Conservation (phyloP, 2,329 filamentous ascomycete species). For the Colletotrichum spaethianum region DNA sequence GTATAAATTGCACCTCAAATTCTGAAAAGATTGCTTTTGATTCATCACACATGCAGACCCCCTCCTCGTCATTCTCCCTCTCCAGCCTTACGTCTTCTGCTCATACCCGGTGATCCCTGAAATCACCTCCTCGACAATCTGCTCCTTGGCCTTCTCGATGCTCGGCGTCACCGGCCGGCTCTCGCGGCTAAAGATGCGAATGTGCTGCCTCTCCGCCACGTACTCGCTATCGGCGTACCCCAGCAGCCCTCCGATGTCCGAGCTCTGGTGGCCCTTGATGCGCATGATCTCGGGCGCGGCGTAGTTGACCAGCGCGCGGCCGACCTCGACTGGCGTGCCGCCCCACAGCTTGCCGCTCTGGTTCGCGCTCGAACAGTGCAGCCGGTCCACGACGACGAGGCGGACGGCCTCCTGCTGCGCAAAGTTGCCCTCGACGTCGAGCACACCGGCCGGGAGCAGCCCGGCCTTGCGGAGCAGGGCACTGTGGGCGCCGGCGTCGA, state of each 20-base stretch:
- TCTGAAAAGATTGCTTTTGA: background rate
- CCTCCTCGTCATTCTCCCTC: background rate
- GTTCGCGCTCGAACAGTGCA: constrained; percentile 51
- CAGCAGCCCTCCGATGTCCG: constrained; percentile 82
- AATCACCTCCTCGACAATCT: constrained; percentile 32
- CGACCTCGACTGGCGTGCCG: constrained; percentile 78
- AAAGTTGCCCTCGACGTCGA: constrained; percentile 91
- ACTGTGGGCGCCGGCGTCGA: constrained; percentile 88
- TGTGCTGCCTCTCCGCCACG: constrained; percentile 88
- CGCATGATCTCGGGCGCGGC: constrained; percentile 85
- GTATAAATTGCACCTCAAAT: constrained; percentile 17
- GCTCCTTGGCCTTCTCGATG: constrained; percentile 44
- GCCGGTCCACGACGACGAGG: constrained; percentile 82
- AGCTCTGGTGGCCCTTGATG: constrained; percentile 88
- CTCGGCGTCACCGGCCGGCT: constrained; percentile 68
- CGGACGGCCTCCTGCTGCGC: constrained; percentile 93
- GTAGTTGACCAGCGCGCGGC: constrained; percentile 93
- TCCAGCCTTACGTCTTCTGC: constrained; percentile 25
- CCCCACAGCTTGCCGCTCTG: constrained; percentile 63
- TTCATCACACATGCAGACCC: constrained; percentile 5
- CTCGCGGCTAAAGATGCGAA: constrained; percentile 77
- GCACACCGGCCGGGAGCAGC: constrained; percentile 89
- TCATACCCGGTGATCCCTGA: constrained; percentile 46
- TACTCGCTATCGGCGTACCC: constrained; percentile 97
- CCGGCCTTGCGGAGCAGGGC: constrained; percentile 88